Evolutionary conservation across 805 yeast genomes (phyloP).

Genomic region (Kockiozyma suomiensis): DNA sequence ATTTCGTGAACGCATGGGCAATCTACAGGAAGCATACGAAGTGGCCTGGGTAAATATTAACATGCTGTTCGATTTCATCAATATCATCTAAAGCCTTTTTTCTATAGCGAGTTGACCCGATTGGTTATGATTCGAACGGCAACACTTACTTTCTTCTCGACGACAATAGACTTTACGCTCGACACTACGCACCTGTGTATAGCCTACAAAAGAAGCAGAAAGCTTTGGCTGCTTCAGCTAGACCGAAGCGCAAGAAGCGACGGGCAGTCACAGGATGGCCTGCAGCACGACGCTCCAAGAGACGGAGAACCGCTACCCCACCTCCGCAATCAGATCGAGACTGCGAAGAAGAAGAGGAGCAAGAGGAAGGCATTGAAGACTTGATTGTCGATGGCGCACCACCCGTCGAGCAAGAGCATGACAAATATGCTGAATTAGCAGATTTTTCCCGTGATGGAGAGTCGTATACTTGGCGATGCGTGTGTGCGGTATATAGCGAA

Average conservation of each 20-base stretch:
- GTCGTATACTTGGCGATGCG: conserved; percentile 40
- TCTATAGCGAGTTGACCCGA: conserved; percentile 39
- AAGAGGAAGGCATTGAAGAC: background rate
- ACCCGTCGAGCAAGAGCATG: background rate
- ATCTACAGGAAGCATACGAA: conserved; percentile 30
- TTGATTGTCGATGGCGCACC: background rate
- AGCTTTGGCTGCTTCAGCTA: background rate
- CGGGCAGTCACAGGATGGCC: conserved; percentile 23
- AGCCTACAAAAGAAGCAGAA: conserved; percentile 20
- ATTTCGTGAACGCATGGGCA: conserved; percentile 36
- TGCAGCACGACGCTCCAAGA: conserved; percentile 22
- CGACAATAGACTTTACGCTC: conserved; percentile 42
- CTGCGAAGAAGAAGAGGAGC: conserved; percentile 23
- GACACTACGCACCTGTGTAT: conserved; percentile 15
- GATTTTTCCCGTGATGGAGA: conserved; percentile 29
- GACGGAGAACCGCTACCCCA: conserved; percentile 11
- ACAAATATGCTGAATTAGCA: conserved; percentile 15
- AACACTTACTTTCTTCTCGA: conserved; percentile 42
- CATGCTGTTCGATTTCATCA: too few species aligned
- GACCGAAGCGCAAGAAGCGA: conserved; percentile 13
- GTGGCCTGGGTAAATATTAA: conserved; percentile 32
- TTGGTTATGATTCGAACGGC: conserved; percentile 39
- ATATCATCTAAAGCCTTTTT: too few species aligned
- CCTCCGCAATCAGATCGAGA: conserved; percentile 19
- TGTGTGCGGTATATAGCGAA: conserved; percentile 39